Base-by-base conservation (phyloP, 768 basidiomycete species). In the Trametes elegans region DNA sequence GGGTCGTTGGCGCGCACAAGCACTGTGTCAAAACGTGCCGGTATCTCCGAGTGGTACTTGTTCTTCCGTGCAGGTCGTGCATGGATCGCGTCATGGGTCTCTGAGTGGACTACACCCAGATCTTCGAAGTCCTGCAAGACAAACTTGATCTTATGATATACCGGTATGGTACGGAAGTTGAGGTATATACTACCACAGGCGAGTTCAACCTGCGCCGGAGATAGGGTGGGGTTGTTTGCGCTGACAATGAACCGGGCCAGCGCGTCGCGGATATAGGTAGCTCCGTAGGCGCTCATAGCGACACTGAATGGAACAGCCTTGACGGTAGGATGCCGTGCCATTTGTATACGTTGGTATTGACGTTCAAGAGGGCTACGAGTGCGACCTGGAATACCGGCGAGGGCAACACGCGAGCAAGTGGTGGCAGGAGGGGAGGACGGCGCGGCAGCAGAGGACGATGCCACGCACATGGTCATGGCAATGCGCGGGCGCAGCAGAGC, bases 131-230 rank as follows among this genome's bases (percentile, higher is more conserved):
- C 58, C 9, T 26, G 7, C 2, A 54, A 9, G 7, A 21, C 31
- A 23, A 55, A 38, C 38, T 54, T 59, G 41, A 58, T 31, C 13
- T 46, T 44, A 26, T 61, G 60, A 44, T 29, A 61, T 7, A 52
- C 49, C 6, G 59, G 51, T 5, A 61, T 14, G 0, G 26, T 32
- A 3, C 19, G 27, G 35, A 61, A 61, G n/a, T n/a, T n/a, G 16
- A 73, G 27, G 29, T 14, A 44, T 0, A 55, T 5, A 9, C 42
- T 29, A 0, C 19, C 46, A 2, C 45, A 34, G 2, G 28, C 43
- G 3, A 21, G n/a, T 14, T 57, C 53, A n/a, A 54, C 32, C 19
- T 57, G 34, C 3, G 14, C 1, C 1, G 32, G 23, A 7, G 55
- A 16, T 3, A 49, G 35, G 0, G 42, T 19, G 7, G 55, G 55